Conservation (phyloP, 208 protist genomes). For the Leishmania aethiopica region DNA sequence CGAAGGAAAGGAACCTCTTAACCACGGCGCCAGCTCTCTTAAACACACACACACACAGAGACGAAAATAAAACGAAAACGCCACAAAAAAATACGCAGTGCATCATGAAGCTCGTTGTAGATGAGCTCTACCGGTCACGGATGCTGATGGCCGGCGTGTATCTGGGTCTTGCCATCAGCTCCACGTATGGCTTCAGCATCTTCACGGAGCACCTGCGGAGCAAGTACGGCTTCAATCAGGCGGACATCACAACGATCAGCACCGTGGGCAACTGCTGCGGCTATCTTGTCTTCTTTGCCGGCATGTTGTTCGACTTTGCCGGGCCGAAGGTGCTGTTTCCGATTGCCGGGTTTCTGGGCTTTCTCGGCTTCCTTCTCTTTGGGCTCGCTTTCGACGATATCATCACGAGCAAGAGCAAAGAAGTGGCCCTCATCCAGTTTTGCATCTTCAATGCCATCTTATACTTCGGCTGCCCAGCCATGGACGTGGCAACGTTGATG, state of each 20-base stretch:
- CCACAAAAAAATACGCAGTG: background rate
- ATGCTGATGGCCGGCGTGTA: constrained; percentile 80
- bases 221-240: constrained; percentile 64
- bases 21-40: background rate
- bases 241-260: constrained; percentile 84
- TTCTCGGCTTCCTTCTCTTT: constrained; percentile 65
- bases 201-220: constrained; percentile 59
- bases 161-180: constrained; percentile 65
- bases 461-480: constrained; percentile 56
- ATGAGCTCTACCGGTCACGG: constrained; percentile 71
- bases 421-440: constrained; percentile 56
- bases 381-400: constrained; percentile 66
- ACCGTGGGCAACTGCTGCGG: constrained; percentile 71
- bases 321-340: constrained; percentile 61
- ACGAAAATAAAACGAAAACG: background rate
- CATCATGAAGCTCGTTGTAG: constrained; percentile 48
- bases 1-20: background rate
- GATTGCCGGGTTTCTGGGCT: constrained; percentile 42
- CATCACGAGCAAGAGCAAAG: constrained; percentile 39
- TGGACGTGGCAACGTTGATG: constrained; percentile 76
- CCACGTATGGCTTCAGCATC: constrained; percentile 78
- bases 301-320: constrained; percentile 74
- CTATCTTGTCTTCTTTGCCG: constrained; percentile 66
- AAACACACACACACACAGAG: background rate
- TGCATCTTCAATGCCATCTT: constrained; percentile 70